Percentiles rank a stretch among this genome's conserved stretches.
These are phyloP conservation scores for Solanum etuberosum DNA, from an alignment of 257 asterid genomes.

Conservation along the genomic window DNA sequence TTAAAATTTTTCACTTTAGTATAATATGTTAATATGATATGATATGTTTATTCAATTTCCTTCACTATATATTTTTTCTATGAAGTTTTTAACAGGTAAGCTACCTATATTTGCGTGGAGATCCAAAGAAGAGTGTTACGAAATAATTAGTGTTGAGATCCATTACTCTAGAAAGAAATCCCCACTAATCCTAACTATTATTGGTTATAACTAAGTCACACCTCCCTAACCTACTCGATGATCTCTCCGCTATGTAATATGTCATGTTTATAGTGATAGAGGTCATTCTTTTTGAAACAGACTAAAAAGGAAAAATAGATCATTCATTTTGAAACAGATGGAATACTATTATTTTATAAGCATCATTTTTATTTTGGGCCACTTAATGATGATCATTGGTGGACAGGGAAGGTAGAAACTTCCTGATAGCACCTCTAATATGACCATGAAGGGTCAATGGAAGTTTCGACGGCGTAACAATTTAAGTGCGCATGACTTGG, in stretches of 20 bases:
- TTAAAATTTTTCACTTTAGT: background rate
- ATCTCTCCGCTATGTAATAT: background rate
- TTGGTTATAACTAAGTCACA: background rate
- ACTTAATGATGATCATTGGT: background rate
- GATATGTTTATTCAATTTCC: background rate
- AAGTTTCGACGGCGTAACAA: background rate
- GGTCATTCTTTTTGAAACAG: too few species aligned
- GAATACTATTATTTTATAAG: background rate
- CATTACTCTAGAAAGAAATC: background rate
- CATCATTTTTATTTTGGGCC: background rate
- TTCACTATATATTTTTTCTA: background rate
- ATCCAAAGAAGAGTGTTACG: background rate
- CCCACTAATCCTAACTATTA: background rate
- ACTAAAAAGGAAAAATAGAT: too few species aligned
- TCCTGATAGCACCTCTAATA: background rate
- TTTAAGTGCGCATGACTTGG: background rate
- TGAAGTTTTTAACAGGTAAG: background rate
- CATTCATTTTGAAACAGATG: too few species aligned
- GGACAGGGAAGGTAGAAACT: background rate
- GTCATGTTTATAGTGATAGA: background rate
- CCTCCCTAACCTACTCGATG: background rate
- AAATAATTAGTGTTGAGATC: background rate
- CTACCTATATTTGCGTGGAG: background rate
- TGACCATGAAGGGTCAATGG: background rate
- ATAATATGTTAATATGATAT: too few species aligned